These are phyloP conservation scores for Carex scoparia DNA, from an alignment of 176 grass and related monocot species.

Conservation along the genomic window DNA sequence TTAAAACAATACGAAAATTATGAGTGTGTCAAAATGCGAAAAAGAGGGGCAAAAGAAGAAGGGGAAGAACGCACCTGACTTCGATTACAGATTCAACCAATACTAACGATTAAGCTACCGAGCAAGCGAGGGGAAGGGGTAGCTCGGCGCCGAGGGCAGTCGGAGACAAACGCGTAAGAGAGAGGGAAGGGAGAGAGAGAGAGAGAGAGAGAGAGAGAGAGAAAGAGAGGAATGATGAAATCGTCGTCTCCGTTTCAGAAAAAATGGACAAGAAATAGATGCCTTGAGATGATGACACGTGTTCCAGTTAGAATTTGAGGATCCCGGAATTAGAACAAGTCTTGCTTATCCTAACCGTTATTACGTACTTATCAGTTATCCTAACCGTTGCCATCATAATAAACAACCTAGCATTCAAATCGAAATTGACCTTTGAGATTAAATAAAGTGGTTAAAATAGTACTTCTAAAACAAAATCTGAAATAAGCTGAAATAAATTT, in stretches of 20 bases:
- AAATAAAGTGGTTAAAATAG: neutral
- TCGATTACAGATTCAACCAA: neutral
- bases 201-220: neutral
- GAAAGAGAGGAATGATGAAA: neutral
- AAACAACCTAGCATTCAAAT: neutral
- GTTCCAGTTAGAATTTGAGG: neutral
- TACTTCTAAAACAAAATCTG: neutral
- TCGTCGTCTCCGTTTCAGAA: neutral
- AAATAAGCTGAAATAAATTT: neutral
- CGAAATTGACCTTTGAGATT: neutral
- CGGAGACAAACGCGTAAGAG: neutral
- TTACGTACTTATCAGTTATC: neutral
- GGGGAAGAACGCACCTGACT: neutral
- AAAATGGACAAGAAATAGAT: neutral
- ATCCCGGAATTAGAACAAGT: neutral
- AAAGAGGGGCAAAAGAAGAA: neutral
- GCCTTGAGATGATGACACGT: neutral
- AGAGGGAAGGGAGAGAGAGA: neutral
- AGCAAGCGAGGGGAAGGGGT: neutral
- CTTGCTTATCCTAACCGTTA: neutral
- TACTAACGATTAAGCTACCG: neutral
- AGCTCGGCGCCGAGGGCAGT: neutral
- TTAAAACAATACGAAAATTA: neutral
- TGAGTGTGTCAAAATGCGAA: constrained; percentile 14
- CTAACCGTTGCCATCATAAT: neutral